Percentiles rank a stretch among this genome's conserved stretches.
Evolutionary conservation across 176 grass and related monocot species (phyloP).

Genomic region (Bromus sterilis): DNA sequence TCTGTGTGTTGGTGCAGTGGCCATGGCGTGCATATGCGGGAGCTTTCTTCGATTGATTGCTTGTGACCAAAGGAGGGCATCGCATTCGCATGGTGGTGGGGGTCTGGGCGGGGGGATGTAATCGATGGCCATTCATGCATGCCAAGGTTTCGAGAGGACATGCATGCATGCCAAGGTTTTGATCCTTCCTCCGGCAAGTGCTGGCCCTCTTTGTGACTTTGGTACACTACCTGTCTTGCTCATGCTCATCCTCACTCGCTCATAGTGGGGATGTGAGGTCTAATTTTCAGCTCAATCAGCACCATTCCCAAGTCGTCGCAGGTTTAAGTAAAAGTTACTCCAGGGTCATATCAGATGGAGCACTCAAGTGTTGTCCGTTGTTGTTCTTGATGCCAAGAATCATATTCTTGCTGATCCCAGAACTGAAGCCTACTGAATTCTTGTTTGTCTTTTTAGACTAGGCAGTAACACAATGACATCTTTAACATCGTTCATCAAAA

Average conservation of each 20-base stretch:
- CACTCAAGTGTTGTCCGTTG: background rate
- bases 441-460: no score
- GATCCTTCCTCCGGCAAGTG: background rate
- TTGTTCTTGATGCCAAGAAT: conserved; percentile 34
- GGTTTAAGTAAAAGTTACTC: conserved; percentile 29
- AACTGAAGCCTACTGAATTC: no score
- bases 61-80: conserved; percentile 22
- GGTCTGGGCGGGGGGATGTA: no score
- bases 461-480: no score
- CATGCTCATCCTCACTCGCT: background rate
- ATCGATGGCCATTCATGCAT: background rate
- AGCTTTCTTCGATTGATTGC: conserved; percentile 15
- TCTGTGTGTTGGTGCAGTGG: background rate
- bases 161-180: no score
- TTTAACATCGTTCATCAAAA: no score
- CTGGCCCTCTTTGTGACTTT: conserved; percentile 25
- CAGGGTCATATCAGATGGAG: background rate
- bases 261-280: no score
- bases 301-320: conserved; percentile 11
- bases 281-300: background rate
- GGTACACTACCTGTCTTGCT: conserved; percentile 10
- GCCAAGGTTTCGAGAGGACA: no score
- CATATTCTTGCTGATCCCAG: no score
- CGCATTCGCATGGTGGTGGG: no score
- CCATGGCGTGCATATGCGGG: background rate